These are phyloP conservation scores for Polymyxa betae DNA, from an alignment of 208 protist species.

Conservation along the genomic window DNA sequence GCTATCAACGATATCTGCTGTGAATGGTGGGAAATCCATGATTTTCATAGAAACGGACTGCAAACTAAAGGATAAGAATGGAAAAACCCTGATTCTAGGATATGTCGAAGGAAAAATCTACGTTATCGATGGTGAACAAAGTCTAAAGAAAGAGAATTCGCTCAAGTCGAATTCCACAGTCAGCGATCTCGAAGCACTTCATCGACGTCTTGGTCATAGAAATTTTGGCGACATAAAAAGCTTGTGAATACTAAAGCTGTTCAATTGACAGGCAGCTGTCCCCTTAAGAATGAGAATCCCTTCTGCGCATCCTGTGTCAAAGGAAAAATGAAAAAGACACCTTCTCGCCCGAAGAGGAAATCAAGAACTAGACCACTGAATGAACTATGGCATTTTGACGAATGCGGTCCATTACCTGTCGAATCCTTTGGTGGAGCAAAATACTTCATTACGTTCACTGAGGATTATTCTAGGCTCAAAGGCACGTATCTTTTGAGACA, in stretches of 20 bases:
- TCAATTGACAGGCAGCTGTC: not conserved
- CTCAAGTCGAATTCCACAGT: not conserved
- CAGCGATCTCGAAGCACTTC: not conserved
- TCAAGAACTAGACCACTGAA: not conserved
- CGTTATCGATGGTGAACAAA: not conserved
- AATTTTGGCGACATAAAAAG: not conserved
- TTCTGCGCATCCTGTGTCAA: slow-evolving; percentile 36
- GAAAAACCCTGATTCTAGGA: not conserved
- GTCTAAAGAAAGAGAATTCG: not conserved
- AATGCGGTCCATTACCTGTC: not conserved
- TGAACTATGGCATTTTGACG: slow-evolving; percentile 2
- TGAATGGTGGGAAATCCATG: not conserved
- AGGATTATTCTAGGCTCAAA: not conserved
- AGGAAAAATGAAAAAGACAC: not conserved
- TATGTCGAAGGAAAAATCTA: not conserved
- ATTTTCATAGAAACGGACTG: not conserved
- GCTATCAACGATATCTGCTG: not conserved
- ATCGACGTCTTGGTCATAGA: not conserved
- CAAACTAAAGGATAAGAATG: not conserved
- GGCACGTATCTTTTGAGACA: not conserved
- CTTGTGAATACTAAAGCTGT: not conserved
- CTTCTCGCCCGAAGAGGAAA: not conserved
- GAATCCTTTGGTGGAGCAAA: not conserved
- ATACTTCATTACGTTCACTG: slow-evolving; percentile 51
- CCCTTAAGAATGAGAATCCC: too few relatives aligned